Conservation (phyloP, 2,329 filamentous ascomycete species). For the Colletotrichum liriopes region DNA sequence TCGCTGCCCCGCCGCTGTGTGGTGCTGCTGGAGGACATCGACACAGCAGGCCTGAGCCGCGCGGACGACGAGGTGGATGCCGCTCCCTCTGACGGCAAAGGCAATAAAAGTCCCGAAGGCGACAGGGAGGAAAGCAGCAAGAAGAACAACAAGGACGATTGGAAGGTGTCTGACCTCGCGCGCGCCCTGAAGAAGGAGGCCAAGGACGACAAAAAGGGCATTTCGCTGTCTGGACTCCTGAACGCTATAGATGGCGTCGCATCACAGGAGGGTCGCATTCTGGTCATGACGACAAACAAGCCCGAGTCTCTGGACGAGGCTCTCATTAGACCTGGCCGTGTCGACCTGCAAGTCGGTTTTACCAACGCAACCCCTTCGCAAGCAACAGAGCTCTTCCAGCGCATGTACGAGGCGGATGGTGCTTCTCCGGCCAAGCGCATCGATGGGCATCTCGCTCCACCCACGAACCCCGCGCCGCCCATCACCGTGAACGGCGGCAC, state of each 20-base stretch:
- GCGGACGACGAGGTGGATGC: constrained; percentile 49
- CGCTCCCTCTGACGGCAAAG: constrained; percentile 16
- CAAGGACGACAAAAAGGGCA: constrained; percentile 63
- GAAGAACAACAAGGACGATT: constrained; percentile 46
- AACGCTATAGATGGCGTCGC: constrained; percentile 90
- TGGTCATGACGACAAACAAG: constrained; percentile 88
- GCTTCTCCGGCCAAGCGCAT: constrained; percentile 34
- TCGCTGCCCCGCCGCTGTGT: constrained; percentile 75
- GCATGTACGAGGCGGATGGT: constrained; percentile 70
- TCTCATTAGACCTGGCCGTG: constrained; percentile 75
- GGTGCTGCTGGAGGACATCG: constrained; percentile 79
- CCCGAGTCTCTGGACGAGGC: constrained; percentile 82
- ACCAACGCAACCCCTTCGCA: constrained; percentile 57
- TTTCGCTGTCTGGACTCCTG: constrained; percentile 83
- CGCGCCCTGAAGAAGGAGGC: constrained; percentile 58
- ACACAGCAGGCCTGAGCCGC: constrained; percentile 73
- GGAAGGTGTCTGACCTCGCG: constrained; percentile 59
- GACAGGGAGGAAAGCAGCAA: constrained; percentile 44
- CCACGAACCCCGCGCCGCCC: constrained; percentile 25
- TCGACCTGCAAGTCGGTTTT: constrained; percentile 46
- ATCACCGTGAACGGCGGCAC: constrained; percentile 23
- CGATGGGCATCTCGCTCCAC: constrained; percentile 30
- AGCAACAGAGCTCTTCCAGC: constrained; percentile 71
- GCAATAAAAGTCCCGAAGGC: constrained; percentile 16
- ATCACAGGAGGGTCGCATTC: constrained; percentile 82